Conservation (phyloP, 1,284 basidiomycete genomes). For the Tranzscheliella williamsii region DNA sequence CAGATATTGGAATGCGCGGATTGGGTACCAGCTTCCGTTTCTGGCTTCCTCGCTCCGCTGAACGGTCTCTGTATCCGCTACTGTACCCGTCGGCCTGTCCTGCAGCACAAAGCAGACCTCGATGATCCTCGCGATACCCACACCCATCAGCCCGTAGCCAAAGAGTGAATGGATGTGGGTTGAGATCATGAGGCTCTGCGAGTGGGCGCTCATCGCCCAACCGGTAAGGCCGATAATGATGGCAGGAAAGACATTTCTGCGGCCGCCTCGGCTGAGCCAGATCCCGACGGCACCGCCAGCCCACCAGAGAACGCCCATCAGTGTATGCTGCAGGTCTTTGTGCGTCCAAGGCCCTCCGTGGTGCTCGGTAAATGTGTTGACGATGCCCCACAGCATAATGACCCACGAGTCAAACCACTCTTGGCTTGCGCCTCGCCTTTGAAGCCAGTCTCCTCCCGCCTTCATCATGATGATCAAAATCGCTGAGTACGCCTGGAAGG, state of each 20-base stretch:
- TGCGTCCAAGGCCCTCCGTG: conserved; percentile 66
- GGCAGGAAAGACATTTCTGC: conserved; percentile 80
- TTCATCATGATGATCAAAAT: conserved; percentile 82
- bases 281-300: conserved; percentile 85
- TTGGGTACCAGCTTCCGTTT: conserved; percentile 39
- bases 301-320: conserved; percentile 70
- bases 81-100: conserved; percentile 59
- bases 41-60: conserved; percentile 7
- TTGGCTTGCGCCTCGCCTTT: conserved; percentile 66
- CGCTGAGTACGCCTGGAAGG: conserved; percentile 75
- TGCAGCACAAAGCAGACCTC: conserved; percentile 78
- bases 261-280: conserved; percentile 79
- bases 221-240: conserved; percentile 74
- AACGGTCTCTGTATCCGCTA: conserved; percentile 1
- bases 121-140: conserved; percentile 78
- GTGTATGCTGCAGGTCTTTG: conserved; percentile 94
- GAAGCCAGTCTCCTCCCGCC: conserved; percentile 80
- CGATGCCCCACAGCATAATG: conserved; percentile 77
- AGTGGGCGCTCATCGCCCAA: conserved; percentile 91
- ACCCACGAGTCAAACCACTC: conserved; percentile 91
- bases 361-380: conserved; percentile 89
- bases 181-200: conserved; percentile 69
- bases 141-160: conserved; percentile 81
- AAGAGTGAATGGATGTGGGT: conserved; percentile 78
- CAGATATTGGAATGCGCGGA: conserved; percentile 52